Evolutionary conservation across 2,329 filamentous ascomycete genomes (phyloP), one percentile per base, ranked within the genome.

Genomic region (Ophiostoma novo-ulmi): DNA sequence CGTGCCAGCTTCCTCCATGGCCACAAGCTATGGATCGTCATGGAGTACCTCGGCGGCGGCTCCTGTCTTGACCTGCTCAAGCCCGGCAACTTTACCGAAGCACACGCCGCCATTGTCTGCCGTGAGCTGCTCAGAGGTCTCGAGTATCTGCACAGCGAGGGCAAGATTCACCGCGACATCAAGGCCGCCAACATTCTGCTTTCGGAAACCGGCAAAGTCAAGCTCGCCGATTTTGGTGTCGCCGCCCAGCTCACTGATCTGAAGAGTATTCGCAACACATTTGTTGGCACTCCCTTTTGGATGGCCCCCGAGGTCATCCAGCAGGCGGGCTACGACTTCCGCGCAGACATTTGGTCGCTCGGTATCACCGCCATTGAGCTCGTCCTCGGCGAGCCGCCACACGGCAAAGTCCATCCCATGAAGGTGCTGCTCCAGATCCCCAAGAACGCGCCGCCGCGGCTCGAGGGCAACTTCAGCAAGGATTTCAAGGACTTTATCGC

Each of bases 11-110:
- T 98, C 79, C 86, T 98, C n/a, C 89, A 92, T 75, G 95, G 95
- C 36, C 91, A 94, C 79, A 99, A 98, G 81, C 83, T 99, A 83
- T 99, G 95, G 95, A 99, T 99, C 78, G 93, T 98, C 71, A 99
- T 99, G 95, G 95, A 99, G 80, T 99, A 91, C 78, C 83, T 99
- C 13, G 95, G 95, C 6, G 95, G 95, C 74, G 95, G 95, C 58
- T 98, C 95, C 22, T 97, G 95, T 79, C 85, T 97, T 74, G 95
- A 99, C 79, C 80, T 99, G 83, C 84, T 98, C 74, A 97, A 96
- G 89, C 92, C 94, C 20, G 94, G 92, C 67, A 87, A 89, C 70
- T 96, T 99, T 79, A 89, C 87, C 77, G 95, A 99, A 84, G 85
- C 87, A 17, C 93, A 98, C 77, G 96, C 97, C 75, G 93, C 94